Conservation (phyloP, 2,329 filamentous ascomycete species). For the Colletotrichum brevisporum region DNA sequence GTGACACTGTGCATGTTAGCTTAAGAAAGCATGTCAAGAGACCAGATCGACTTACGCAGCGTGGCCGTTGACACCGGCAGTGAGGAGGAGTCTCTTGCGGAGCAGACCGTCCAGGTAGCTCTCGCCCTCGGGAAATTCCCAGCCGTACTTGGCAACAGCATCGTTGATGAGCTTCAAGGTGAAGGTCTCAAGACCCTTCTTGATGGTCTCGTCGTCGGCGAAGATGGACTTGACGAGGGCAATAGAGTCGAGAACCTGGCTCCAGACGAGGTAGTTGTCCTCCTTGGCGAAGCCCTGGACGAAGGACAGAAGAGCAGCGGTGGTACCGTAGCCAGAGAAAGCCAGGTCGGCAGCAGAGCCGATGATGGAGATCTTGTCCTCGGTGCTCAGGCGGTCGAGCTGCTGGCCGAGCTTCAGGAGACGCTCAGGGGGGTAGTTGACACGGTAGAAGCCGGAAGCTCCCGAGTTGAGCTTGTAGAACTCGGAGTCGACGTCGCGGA, state of each 20-base stretch:
- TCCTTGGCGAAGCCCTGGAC: slow-evolving; percentile 88
- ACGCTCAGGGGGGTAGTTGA: slow-evolving; percentile 90
- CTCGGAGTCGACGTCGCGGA: slow-evolving; percentile 79
- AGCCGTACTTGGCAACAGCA: slow-evolving; percentile 85
- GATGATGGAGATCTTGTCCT: slow-evolving; percentile 94
- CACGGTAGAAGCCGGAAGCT: slow-evolving; percentile 90
- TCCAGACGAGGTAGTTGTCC: slow-evolving; percentile 89
- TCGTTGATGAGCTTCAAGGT: slow-evolving; percentile 81
- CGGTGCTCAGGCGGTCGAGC: slow-evolving; percentile 80
- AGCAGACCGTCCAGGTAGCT: slow-evolving; percentile 87
- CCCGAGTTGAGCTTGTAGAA: slow-evolving; percentile 97
- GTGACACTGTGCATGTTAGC: slow-evolving; percentile 66
- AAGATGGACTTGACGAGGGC: slow-evolving; percentile 88
- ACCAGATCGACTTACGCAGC: slow-evolving; percentile 69
- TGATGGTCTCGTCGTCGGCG: slow-evolving; percentile 79
- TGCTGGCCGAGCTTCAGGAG: slow-evolving; percentile 85
- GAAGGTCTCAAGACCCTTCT: slow-evolving; percentile 82
- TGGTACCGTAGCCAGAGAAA: slow-evolving; percentile 87
- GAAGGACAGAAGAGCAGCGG: slow-evolving; percentile 85
- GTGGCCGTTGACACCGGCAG: slow-evolving; percentile 83
- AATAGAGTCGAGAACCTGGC: slow-evolving; percentile 84
- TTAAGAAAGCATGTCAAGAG: not conserved
- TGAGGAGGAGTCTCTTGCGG: slow-evolving; percentile 83
- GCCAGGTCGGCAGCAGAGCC: slow-evolving; percentile 92
- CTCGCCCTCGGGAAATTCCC: slow-evolving; percentile 84